Percentiles rank a stretch among this genome's conserved stretches.
Evolutionary conservation across 2,329 filamentous ascomycete species (phyloP).

Genomic region (Lecanicillium sp.): DNA sequence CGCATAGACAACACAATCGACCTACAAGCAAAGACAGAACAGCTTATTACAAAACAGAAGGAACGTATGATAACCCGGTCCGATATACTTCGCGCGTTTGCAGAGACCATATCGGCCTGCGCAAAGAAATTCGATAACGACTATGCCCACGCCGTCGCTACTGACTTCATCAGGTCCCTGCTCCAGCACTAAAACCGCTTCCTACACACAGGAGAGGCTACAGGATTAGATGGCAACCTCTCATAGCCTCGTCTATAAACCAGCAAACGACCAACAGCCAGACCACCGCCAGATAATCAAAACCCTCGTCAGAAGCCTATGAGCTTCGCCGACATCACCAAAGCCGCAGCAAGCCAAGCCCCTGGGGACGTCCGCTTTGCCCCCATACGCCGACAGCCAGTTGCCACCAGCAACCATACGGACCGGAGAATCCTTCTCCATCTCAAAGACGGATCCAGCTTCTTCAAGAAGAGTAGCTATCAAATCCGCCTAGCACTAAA

Average conservation of each 20-base stretch:
- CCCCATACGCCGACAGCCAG: not conserved
- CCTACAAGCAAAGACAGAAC: not conserved
- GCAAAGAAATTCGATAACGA: not conserved
- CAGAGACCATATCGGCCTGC: not conserved
- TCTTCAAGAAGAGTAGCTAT: not conserved
- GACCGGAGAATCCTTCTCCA: not conserved
- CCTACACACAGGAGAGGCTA: not conserved
- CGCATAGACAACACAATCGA: not conserved
- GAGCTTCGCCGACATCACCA: constrained; percentile 1
- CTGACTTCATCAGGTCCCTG: not conserved
- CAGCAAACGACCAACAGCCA: not conserved
- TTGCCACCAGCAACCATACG: not conserved
- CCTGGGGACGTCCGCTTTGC: not conserved
- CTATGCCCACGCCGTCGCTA: not conserved
- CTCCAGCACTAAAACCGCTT: not conserved
- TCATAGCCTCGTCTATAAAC: not conserved
- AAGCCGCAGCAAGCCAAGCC: not conserved
- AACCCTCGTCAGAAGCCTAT: not conserved
- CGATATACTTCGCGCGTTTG: not conserved
- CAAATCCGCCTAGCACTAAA: not conserved
- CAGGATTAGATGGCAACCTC: not conserved
- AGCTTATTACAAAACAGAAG: not conserved
- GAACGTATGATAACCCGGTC: too few relatives aligned
- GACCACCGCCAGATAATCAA: not conserved
- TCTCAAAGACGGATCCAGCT: not conserved